phyloP scores from a whole-genome alignment of 371 early-diverging fungal species.

The Rhizopus sp. region DNA sequence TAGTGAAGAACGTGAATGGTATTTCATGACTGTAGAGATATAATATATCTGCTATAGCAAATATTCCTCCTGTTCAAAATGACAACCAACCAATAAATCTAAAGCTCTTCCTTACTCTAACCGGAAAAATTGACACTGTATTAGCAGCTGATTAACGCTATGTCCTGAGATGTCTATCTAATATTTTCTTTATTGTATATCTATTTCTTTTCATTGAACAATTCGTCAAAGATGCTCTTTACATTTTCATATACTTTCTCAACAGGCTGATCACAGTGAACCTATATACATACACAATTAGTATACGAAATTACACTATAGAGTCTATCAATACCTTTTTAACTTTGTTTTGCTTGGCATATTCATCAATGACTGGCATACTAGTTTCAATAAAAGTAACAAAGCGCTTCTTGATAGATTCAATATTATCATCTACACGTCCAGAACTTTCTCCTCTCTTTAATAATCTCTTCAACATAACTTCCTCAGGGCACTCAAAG shows the following conservation, averaged over 20 bases:
- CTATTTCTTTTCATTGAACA: conserved; percentile 21
- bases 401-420: conserved; percentile 95
- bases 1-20: too few relatives aligned
- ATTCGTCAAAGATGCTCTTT: conserved; percentile 49
- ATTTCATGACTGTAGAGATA: too few relatives aligned
- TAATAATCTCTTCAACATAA: conserved; percentile 83
- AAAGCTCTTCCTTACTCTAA: too few relatives aligned
- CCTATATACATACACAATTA: conserved; percentile 45
- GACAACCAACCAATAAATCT: too few relatives aligned
- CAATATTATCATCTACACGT: conserved; percentile 92
- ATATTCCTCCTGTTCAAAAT: too few relatives aligned
- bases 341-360: conserved; percentile 75
- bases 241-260: conserved; percentile 59
- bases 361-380: conserved; percentile 90
- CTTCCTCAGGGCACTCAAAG: conserved; percentile 93
- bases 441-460: conserved; percentile 94
- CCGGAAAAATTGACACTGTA: neutral
- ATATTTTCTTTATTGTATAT: neutral
- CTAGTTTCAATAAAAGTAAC: conserved; percentile 79
- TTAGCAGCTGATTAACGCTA: neutral
- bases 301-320: conserved; percentile 62
- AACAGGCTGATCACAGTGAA: conserved; percentile 58
- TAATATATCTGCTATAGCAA: too few relatives aligned
- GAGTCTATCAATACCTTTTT: conserved; percentile 51
- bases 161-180: neutral